A percentile compares a stretch with the other conserved stretches of the same genome.
Evolutionary conservation across 768 basidiomycete species (phyloP).

Genomic region (Psilocybe cyanescens): DNA sequence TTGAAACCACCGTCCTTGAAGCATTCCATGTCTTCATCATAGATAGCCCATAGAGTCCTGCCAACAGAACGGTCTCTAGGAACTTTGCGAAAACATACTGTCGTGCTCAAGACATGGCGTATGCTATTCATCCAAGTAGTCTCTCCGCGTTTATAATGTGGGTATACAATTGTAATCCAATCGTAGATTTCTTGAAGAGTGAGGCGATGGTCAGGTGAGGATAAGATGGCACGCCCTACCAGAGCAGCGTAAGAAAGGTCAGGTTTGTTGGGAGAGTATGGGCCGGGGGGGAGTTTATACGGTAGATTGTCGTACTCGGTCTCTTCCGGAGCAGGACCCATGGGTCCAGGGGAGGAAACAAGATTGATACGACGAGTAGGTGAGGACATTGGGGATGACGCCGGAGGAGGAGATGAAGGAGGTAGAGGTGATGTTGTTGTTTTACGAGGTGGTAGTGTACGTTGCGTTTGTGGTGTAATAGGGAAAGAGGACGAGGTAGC

Average conservation of each 20-base stretch:
- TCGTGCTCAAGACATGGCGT: slow-evolving; percentile 94
- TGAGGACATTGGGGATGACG: slow-evolving; percentile 66
- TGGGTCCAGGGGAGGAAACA: slow-evolving; percentile 86
- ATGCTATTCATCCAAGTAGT: slow-evolving; percentile 99
- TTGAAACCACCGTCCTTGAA: slow-evolving; percentile 85
- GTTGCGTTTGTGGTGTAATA: slow-evolving; percentile 52
- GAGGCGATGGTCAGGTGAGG: slow-evolving; percentile 80
- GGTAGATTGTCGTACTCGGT: slow-evolving; percentile 71
- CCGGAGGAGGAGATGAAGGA: slow-evolving; percentile 56
- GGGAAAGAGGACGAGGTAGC: slow-evolving; percentile 39
- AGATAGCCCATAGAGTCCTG: slow-evolving; percentile 88
- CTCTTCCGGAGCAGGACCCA: slow-evolving; percentile 66
- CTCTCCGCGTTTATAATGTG: slow-evolving; percentile 91
- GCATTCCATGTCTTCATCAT: slow-evolving; percentile 79
- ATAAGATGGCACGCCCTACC: slow-evolving; percentile 92
- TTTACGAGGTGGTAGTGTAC: slow-evolving; percentile 37
- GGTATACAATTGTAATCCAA: slow-evolving; percentile 93
- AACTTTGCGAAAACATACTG: slow-evolving; percentile 87
- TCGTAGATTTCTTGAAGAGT: slow-evolving; percentile 96
- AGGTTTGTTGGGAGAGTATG: slow-evolving; percentile 81
- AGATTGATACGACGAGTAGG: slow-evolving; percentile 66
- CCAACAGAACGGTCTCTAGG: slow-evolving; percentile 78
- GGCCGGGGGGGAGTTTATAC: slow-evolving; percentile 81
- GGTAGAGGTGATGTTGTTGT: slow-evolving; percentile 50
- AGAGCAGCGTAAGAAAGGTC: slow-evolving; percentile 92